Evolutionary conservation across 257 asterid genomes (phyloP).

Genomic region (Marsdenia floribunda): DNA sequence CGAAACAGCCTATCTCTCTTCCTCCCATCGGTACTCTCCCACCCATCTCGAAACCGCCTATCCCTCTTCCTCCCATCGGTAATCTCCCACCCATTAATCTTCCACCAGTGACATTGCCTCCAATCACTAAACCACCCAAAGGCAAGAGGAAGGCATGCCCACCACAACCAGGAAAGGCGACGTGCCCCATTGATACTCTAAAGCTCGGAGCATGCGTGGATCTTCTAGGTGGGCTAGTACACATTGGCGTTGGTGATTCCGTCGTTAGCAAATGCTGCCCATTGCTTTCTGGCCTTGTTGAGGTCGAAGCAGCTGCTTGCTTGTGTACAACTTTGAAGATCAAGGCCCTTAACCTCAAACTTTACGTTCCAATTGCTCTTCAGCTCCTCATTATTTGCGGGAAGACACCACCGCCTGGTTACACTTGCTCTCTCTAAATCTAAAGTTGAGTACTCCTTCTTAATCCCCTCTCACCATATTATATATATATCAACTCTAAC

Average conservation of each 20-base stretch:
- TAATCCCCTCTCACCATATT: neutral
- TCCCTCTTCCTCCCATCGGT: constrained; percentile 2
- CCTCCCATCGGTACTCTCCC: constrained; percentile 9
- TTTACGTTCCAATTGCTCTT: constrained; percentile 71
- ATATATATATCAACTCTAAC: too few relatives aligned
- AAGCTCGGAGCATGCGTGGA: constrained; percentile 86
- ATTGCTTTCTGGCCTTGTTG: constrained; percentile 50
- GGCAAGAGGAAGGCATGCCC: constrained; percentile 16
- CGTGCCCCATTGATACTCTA: constrained; percentile 66
- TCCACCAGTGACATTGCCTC: constrained; percentile 10
- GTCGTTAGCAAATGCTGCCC: constrained; percentile 76
- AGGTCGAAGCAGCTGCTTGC: constrained; percentile 74
- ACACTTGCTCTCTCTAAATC: constrained; percentile 64
- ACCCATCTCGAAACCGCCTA: constrained; percentile 8
- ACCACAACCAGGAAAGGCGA: constrained; percentile 24
- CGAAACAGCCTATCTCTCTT: neutral
- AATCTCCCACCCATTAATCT: constrained; percentile 17
- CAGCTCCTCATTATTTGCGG: constrained; percentile 78
- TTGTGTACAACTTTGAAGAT: constrained; percentile 66
- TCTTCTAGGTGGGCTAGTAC: constrained; percentile 66
- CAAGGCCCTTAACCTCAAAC: constrained; percentile 53
- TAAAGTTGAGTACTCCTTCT: constrained; percentile 9
- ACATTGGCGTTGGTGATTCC: constrained; percentile 69
- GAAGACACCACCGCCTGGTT: constrained; percentile 84
- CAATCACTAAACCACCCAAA: constrained; percentile 20